Evolutionary conservation across 2,329 filamentous ascomycete species (phyloP).

Genomic region (Davidsoniella neocaledoniae): DNA sequence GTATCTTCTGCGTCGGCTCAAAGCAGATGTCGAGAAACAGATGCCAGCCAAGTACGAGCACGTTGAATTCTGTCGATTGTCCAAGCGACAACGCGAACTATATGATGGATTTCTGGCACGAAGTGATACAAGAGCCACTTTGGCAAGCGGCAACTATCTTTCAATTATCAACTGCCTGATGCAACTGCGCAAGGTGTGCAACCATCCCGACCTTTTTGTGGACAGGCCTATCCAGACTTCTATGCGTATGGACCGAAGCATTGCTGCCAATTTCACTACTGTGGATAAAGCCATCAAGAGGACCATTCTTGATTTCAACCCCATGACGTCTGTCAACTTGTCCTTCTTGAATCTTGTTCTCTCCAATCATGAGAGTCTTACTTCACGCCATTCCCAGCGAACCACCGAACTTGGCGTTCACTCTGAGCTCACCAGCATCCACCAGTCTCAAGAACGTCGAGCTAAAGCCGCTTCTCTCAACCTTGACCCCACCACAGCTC

Average conservation of each 20-base stretch:
- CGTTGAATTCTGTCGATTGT: slow-evolving; percentile 86
- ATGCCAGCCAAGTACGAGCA: slow-evolving; percentile 98
- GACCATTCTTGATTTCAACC: slow-evolving; percentile 26
- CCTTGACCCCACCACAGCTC: slow-evolving; percentile 49
- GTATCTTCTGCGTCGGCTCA: slow-evolving; percentile 77
- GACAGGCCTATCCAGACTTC: slow-evolving; percentile 94
- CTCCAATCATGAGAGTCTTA: slow-evolving; percentile 23
- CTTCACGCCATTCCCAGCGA: slow-evolving; percentile 29
- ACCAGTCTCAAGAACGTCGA: slow-evolving; percentile 3
- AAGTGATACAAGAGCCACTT: slow-evolving; percentile 71
- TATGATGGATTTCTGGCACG: slow-evolving; percentile 94
- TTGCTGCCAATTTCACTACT: slow-evolving; percentile 24
- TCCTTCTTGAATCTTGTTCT: slow-evolving; percentile 68
- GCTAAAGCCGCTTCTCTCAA: slow-evolving; percentile 36
- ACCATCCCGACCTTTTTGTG: slow-evolving; percentile 92
- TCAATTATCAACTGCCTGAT: slow-evolving; percentile 98
- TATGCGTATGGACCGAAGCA: slow-evolving; percentile 74
- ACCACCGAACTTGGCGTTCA: slow-evolving; percentile 6
- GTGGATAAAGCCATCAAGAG: slow-evolving; percentile 55
- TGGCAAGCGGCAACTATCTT: slow-evolving; percentile 86
- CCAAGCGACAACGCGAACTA: slow-evolving; percentile 83
- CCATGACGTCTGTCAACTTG: slow-evolving; percentile 48
- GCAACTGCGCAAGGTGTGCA: slow-evolving; percentile 95
- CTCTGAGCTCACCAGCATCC: not conserved
- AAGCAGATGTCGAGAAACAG: slow-evolving; percentile 95